These are phyloP conservation scores for Cryptococcus depauperatus DNA, from an alignment of 1,284 basidiomycete genomes.

Conservation along the genomic window DNA sequence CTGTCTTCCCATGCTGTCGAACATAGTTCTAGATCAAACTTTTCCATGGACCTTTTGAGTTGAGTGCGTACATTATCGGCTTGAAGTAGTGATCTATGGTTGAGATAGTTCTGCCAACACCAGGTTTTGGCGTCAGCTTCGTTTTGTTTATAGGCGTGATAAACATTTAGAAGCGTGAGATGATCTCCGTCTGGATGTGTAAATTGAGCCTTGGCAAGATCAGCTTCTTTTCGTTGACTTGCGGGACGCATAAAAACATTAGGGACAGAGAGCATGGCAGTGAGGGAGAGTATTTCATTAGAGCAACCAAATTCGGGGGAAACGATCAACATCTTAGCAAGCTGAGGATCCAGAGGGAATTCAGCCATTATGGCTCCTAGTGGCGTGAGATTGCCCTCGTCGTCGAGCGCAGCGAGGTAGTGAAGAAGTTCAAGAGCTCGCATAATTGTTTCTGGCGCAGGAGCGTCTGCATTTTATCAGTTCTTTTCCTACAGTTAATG, in stretches of 20 bases:
- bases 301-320: constrained; percentile 94
- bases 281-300: constrained; percentile 90
- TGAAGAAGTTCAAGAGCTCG: constrained; percentile 91
- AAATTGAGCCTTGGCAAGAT: constrained; percentile 80
- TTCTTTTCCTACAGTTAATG: neutral
- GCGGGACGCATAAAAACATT: constrained; percentile 90
- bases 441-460: constrained; percentile 97
- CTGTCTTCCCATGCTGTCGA: constrained; percentile 66
- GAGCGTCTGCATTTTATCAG: constrained; percentile 55
- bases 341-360: constrained; percentile 95
- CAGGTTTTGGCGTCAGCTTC: constrained; percentile 58
- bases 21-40: constrained; percentile 67
- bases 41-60: constrained; percentile 87
- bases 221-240: constrained; percentile 79
- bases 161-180: constrained; percentile 88
- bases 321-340: constrained; percentile 89
- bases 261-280: constrained; percentile 95
- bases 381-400: constrained; percentile 83
- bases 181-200: constrained; percentile 94
- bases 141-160: constrained; percentile 85
- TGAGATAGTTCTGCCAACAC: constrained; percentile 90
- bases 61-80: constrained; percentile 95
- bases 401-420: constrained; percentile 84
- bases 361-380: constrained; percentile 93
- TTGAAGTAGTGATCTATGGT: constrained; percentile 71